These are phyloP conservation scores for Ascochyta fabae DNA, from an alignment of 2,329 filamentous ascomycete species.

Conservation along the genomic window DNA sequence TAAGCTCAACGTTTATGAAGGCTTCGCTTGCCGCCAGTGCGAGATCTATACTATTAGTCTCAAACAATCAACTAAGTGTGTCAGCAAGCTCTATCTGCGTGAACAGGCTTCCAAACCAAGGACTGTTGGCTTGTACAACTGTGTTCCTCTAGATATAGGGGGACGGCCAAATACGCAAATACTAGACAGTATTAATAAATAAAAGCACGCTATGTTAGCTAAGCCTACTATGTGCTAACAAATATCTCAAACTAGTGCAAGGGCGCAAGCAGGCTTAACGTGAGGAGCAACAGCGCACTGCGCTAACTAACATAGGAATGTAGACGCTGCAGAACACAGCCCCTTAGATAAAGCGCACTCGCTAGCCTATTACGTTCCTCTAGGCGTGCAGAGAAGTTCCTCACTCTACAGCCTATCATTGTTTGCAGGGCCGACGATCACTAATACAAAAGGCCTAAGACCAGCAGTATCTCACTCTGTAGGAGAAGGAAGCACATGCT, in stretches of 20 bases:
- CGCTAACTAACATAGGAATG: constrained; percentile 4
- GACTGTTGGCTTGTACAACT: constrained; percentile 6
- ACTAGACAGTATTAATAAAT: constrained; percentile 8
- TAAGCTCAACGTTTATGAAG: constrained; percentile 5
- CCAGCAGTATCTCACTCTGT: too few relatives aligned
- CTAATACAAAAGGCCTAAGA: too few relatives aligned
- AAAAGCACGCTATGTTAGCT: constrained; percentile 1
- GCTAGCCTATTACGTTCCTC: not conserved
- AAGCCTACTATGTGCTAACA: constrained; percentile 4
- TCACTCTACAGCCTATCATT: too few relatives aligned
- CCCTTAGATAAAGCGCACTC: constrained; percentile 5
- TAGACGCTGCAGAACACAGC: constrained; percentile 7
- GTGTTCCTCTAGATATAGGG: too few relatives aligned
- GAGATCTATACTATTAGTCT: constrained; percentile 6
- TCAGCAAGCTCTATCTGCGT: constrained; percentile 2
- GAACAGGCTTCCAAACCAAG: constrained; percentile 4
- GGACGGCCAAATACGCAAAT: not conserved
- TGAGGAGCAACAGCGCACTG: constrained; percentile 1
- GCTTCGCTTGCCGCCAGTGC: constrained; percentile 4
- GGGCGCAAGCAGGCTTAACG: constrained; percentile 4
- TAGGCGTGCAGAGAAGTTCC: too few relatives aligned
- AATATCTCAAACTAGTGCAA: not conserved
- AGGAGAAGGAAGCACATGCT: too few relatives aligned
- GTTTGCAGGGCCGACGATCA: too few relatives aligned
- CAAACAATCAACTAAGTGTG: constrained; percentile 3